phyloP scores from a whole-genome alignment of 2,329 filamentous ascomycete genomes.

The Alternaria sp. region DNA sequence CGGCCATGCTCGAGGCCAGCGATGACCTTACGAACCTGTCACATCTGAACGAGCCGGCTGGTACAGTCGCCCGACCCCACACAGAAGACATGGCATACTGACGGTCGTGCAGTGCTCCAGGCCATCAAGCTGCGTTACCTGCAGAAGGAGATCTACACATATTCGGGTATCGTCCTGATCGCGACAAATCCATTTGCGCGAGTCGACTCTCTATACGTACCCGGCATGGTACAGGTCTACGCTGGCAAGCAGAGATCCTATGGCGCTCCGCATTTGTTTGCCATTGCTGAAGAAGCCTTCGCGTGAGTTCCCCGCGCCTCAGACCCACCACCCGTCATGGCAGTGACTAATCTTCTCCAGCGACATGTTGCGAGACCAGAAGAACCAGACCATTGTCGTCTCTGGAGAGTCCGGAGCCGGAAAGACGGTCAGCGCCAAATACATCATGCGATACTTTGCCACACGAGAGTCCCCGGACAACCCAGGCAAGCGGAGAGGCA shows the following conservation, averaged over 20 bases:
- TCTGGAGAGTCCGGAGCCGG: conserved; percentile 98
- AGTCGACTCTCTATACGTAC: conserved; percentile 97
- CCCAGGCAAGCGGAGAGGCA: conserved; percentile 78
- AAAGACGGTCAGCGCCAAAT: conserved; percentile 99
- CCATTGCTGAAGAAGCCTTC: conserved; percentile 98
- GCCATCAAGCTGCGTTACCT: conserved; percentile 96
- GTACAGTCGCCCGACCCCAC: conserved; percentile 58
- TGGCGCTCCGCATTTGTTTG: conserved; percentile 96
- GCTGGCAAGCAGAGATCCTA: conserved; percentile 95
- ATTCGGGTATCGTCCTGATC: conserved; percentile 98
- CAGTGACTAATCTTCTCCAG: conserved; percentile 54
- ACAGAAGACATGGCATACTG: conserved; percentile 25
- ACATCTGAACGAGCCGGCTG: conserved; percentile 96
- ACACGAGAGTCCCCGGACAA: conserved; percentile 94
- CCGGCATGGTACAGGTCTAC: conserved; percentile 99
- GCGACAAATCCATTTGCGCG: conserved; percentile 97
- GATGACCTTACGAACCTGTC: conserved; percentile 97
- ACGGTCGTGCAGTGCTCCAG: conserved; percentile 75
- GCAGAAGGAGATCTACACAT: conserved; percentile 99
- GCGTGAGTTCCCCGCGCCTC: conserved; percentile 65
- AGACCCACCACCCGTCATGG: background rate
- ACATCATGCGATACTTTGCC: conserved; percentile 99
- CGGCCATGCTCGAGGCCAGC: conserved; percentile 95
- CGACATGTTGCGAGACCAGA: conserved; percentile 94
- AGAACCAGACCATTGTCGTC: conserved; percentile 99